Conservation (phyloP, 1,284 basidiomycete genomes). For the Marasmius tenuissimus region DNA sequence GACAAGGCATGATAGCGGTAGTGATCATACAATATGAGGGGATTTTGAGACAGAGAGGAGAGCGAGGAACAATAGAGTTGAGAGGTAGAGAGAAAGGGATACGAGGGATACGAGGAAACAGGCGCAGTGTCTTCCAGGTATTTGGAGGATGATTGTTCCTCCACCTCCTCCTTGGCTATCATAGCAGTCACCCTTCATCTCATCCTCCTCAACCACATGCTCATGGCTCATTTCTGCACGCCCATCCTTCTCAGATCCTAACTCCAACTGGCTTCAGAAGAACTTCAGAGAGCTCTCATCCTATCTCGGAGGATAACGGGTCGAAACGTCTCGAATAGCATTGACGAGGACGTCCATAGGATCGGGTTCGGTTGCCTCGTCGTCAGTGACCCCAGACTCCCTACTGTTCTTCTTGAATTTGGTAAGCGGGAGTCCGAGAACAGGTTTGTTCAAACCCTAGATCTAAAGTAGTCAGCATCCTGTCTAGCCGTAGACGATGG, state of each 20-base stretch:
- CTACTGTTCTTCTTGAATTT: too few species aligned
- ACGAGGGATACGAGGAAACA: background rate
- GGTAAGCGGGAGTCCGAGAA: too few species aligned
- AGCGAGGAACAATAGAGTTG: background rate
- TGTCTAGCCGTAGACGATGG: too few species aligned
- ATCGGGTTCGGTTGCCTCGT: too few species aligned
- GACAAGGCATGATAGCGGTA: background rate
- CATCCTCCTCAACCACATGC: background rate
- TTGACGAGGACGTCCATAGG: too few species aligned
- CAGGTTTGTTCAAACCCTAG: too few species aligned
- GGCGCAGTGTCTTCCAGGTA: background rate
- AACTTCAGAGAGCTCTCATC: constrained; percentile 39
- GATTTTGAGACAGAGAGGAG: constrained; percentile 1
- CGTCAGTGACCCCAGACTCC: too few species aligned
- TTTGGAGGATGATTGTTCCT: background rate
- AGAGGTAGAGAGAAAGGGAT: background rate
- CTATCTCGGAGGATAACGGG: constrained; percentile 21
- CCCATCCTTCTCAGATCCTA: constrained; percentile 26
- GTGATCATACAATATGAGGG: background rate
- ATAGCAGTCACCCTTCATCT: background rate
- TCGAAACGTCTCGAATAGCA: too few species aligned
- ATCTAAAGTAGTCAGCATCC: too few species aligned
- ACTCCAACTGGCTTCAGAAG: constrained; percentile 23
- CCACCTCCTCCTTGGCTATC: background rate
- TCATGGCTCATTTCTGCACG: constrained; percentile 1